These are phyloP conservation scores for Trichosporon inkin DNA, from an alignment of 1,284 basidiomycete genomes.

Conservation along the genomic window DNA sequence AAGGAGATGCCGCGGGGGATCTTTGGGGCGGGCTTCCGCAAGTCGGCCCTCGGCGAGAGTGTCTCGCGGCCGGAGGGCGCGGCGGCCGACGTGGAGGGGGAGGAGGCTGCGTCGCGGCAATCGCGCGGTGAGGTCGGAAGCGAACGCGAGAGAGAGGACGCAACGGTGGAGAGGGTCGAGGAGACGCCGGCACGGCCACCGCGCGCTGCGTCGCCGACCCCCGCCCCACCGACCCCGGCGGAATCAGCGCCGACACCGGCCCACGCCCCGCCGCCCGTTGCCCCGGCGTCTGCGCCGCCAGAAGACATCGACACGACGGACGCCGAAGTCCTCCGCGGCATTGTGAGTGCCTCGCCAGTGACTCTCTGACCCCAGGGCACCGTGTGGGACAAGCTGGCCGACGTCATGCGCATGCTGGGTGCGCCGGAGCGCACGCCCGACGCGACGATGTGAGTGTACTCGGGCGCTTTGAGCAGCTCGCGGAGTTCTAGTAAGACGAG, in stretches of 20 bases:
- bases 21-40: too few species aligned
- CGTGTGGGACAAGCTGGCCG: slow-evolving; percentile 32
- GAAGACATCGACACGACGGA: slow-evolving; percentile 22
- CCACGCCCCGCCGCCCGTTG: not conserved
- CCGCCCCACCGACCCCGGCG: not conserved
- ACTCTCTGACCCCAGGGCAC: slow-evolving; percentile 33
- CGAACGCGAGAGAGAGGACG: too few species aligned
- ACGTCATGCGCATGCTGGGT: slow-evolving; percentile 37
- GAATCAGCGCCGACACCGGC: not conserved
- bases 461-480: too few species aligned
- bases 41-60: too few species aligned
- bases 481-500: too few species aligned
- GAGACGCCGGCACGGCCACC: too few species aligned
- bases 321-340: slow-evolving; percentile 23
- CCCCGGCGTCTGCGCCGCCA: slow-evolving; percentile 11
- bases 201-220: not conserved
- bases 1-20: not conserved
- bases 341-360: slow-evolving; percentile 27
- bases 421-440: slow-evolving; percentile 18
- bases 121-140: too few species aligned
- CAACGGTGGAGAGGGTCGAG: not conserved
- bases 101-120: too few species aligned
- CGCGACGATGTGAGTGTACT: slow-evolving; percentile 34
- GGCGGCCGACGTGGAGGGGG: too few species aligned
- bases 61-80: too few species aligned